Base-by-base conservation (phyloP, 441 rosid genomes). In the Erysimum cheiri region DNA sequence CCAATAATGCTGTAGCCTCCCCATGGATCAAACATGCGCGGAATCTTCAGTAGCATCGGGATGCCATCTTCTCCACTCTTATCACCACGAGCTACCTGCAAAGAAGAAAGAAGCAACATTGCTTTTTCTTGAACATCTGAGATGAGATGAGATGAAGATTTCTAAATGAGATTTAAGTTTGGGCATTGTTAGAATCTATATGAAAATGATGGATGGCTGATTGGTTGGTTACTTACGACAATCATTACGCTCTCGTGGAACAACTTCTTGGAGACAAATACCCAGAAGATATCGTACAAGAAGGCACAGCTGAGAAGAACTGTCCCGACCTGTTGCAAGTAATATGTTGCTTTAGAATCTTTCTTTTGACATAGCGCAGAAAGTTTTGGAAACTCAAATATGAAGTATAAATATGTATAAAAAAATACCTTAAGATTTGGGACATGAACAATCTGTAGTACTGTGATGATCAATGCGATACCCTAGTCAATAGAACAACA, bases 241-340 rank as follows among this genome's bases (percentile, higher is more conserved):
- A 92, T 90, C 98, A 92, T 92, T 62, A 92, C 98, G 22, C 98
- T 92, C 81, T 90, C 95, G n/a, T 88, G 81, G 82, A 92, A 92
- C 82, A 85, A 64, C 84, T 81, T 81, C 84, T 88, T 90, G 44
- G 95, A 92, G 73, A 87, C 82, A 63, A 92, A 90, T 67, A 92
- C 96, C 98, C 98, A 90, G 79, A 92, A 92, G 82, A 90, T 92
- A 79, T 92, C 96, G 50, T 92, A 90, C 80, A 88, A 69, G 78
- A 92, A 90, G 53, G 96, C 95, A 73, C 96, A 92, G 69, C 98
- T 80, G 67, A 92, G 92, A 60, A 92, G 96, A 69, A 88, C 92
- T 33, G 92, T 88, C 53, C 95, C 95, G 4, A 92, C 98, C 95
- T 92, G 90, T 70, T 76, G 19, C 60, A 68, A 67, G 8, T 33